phyloP scores from a whole-genome alignment of 352 stramenopile genomes.

The Sclerospora graminicola region DNA sequence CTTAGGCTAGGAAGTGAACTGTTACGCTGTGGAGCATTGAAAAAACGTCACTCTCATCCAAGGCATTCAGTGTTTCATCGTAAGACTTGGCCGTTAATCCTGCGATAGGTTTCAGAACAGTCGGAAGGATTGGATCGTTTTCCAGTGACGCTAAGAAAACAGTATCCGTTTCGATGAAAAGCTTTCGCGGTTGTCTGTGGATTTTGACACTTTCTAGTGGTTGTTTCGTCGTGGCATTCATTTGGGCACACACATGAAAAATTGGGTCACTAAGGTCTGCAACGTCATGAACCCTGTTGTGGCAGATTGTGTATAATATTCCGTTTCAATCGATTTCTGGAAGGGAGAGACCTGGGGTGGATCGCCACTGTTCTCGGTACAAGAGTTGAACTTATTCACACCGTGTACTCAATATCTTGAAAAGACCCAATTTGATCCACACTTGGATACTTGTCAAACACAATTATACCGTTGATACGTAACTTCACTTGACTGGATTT shows the following conservation, averaged over 20 bases:
- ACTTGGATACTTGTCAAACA: slow-evolving; percentile 38
- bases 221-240: slow-evolving; percentile 11
- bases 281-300: slow-evolving; percentile 20
- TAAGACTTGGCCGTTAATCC: too few species aligned
- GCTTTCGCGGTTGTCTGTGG: slow-evolving; percentile 11
- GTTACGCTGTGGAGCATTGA: slow-evolving; percentile 50
- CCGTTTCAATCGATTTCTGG: slow-evolving; percentile 11
- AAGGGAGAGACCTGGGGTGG: slow-evolving; percentile 5
- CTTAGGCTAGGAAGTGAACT: slow-evolving; percentile 65
- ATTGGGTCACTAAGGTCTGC: slow-evolving; percentile 13
- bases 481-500: slow-evolving; percentile 31
- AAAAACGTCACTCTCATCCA: slow-evolving; percentile 17
- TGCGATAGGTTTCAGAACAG: slow-evolving; percentile 13
- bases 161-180: slow-evolving; percentile 20
- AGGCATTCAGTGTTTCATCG: slow-evolving; percentile 19
- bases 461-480: slow-evolving; percentile 49
- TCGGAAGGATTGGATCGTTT: slow-evolving; percentile 34
- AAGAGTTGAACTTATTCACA: slow-evolving; percentile 38
- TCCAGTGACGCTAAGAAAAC: slow-evolving; percentile 26
- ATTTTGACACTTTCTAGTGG: slow-evolving; percentile 11
- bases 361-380: slow-evolving; percentile 6
- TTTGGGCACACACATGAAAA: slow-evolving; percentile 15
- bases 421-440: slow-evolving; percentile 23
- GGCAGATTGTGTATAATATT: slow-evolving; percentile 14
- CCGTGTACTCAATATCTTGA: slow-evolving; percentile 33